Conservation (phyloP, 2,329 filamentous ascomycete genomes). For the Fusarium chlamydosporum region DNA sequence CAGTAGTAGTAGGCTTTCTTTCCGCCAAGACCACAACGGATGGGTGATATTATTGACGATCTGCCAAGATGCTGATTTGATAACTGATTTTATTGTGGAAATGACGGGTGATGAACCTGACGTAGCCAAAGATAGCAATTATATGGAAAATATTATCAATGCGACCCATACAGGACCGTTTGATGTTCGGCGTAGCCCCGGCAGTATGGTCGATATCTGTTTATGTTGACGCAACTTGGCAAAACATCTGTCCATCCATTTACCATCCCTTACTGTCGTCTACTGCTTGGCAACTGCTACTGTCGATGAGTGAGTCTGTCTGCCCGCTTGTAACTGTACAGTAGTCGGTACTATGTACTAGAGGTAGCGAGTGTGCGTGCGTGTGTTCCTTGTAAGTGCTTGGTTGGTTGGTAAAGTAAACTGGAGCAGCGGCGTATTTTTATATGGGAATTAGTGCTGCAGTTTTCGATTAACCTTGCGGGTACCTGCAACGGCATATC, state of each 20-base stretch:
- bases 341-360: neutral
- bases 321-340: constrained; percentile 20
- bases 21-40: neutral
- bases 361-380: constrained; percentile 9
- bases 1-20: neutral
- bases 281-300: neutral
- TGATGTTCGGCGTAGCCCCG: constrained; percentile 26
- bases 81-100: constrained; percentile 18
- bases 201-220: constrained; percentile 16
- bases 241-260: neutral
- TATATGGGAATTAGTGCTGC: constrained; percentile 3
- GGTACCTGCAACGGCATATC: constrained; percentile 19
- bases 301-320: neutral
- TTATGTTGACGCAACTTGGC: constrained; percentile 13
- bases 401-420: constrained; percentile 5
- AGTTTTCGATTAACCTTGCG: constrained; percentile 21
- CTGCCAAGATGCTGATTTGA: constrained; percentile 12
- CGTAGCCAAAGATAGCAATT: constrained; percentile 21
- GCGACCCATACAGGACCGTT: constrained; percentile 20
- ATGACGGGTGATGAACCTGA: constrained; percentile 28
- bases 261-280: neutral
- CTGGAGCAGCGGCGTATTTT: constrained; percentile 18
- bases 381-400: constrained; percentile 11
- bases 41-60: constrained; percentile 2
- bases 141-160: constrained; percentile 35